phyloP scores from a whole-genome alignment of 441 rosid genomes.

The Flueggea neowawraea region DNA sequence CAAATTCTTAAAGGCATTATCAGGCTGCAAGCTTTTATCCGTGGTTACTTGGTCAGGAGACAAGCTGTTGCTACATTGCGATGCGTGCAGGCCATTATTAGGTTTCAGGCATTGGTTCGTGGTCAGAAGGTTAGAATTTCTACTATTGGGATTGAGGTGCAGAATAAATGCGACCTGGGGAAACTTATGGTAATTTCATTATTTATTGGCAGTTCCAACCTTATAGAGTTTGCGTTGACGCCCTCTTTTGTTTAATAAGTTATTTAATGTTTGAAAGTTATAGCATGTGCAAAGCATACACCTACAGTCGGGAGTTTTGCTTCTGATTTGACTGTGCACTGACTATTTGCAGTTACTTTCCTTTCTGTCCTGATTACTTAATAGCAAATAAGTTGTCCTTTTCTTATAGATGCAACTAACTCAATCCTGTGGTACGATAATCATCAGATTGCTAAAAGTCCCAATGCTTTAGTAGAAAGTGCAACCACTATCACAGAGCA shows the following conservation, averaged over 20 bases:
- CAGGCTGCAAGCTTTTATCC: constrained; percentile 84
- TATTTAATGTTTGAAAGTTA: no score
- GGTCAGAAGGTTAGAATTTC: constrained; percentile 53
- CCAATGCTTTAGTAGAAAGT: constrained; percentile 27
- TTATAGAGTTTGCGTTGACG: no score
- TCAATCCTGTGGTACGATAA: no score
- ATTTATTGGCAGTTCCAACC: no score
- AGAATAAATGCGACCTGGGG: constrained; percentile 26
- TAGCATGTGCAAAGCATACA: no score
- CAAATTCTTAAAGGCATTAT: constrained; percentile 54
- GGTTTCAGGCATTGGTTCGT: constrained; percentile 80
- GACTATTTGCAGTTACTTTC: no score
- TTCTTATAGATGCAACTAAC: no score
- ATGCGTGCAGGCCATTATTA: constrained; percentile 70
- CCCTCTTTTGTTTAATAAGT: no score
- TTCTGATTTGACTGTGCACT: no score
- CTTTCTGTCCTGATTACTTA: no score
- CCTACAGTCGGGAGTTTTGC: no score
- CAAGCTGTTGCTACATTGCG: constrained; percentile 81
- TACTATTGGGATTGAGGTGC: constrained; percentile 33
- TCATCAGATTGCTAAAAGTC: constrained; percentile 36
- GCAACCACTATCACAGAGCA: constrained; percentile 28
- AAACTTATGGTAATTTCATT: constrained; percentile 28
- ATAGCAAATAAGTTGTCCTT: no score
- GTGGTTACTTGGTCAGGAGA: constrained; percentile 83